Evolutionary conservation across 1,284 basidiomycete genomes (phyloP), one percentile per base, ranked within the genome.

Genomic region (Austroboletus novae-zelandiae): DNA sequence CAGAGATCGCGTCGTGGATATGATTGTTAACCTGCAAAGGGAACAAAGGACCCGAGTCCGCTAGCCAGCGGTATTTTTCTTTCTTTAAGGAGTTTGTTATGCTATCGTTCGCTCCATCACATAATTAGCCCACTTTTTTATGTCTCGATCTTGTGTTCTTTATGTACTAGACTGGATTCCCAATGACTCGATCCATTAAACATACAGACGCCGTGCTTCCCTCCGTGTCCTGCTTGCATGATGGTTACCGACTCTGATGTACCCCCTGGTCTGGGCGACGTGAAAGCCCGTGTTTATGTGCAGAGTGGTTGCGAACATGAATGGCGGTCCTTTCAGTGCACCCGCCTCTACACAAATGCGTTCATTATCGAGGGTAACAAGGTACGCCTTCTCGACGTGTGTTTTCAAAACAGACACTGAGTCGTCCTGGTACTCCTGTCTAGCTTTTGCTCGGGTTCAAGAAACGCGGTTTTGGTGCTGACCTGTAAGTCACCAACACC

Each of bases 1-100:
- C 37, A 75, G 81, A 52, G 86, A 89, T 65, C 70, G 74, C 10
- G 83, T 80, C 37, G 83, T 86, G 47, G 86, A 88, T 65, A 73
- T 81, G 74, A 71, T 86, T 45, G 80, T 84, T 11, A 75, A 75
- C 42, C 59, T 69, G 18, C 79, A 82, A 62, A 69, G 74, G 58
- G 65, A 61, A 52, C 53, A 52, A 45, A 65, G 64, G 51, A 45
- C 29, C 5, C 44, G 48, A 23, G 30, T 41, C 27, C 42, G 52
- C 13, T 61, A 62, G 43, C 31, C 36, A 17, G 9, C 6, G 32
- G 14, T 7, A 32, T 32, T 1, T 15, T n/a, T 30, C n/a, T 5
- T 15, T 6, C 8, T 5, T 14, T 2, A 39, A 36, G 15, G 17
- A 5, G 14, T 4, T 4, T 17, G 18, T 41, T 51, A 55, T 20